These are phyloP conservation scores for Aurantiochytrium sp. DNA, from an alignment of 108 stramenopile genomes.

Conservation along the genomic window DNA sequence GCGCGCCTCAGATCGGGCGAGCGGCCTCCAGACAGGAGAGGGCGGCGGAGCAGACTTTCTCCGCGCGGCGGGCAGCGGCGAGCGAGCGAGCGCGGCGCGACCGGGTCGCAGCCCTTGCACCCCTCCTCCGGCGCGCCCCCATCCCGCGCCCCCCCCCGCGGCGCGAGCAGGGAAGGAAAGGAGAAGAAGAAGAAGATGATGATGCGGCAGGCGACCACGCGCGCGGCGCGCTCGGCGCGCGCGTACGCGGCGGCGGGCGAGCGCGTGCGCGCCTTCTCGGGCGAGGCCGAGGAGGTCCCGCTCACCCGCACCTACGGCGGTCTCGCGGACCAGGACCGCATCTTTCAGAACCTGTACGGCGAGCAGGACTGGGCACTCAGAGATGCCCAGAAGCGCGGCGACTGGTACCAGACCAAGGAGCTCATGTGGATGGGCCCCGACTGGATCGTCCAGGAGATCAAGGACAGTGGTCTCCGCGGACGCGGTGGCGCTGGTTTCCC, in stretches of 20 bases:
- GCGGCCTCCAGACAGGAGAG: too few relatives aligned
- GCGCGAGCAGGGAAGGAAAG: too few relatives aligned
- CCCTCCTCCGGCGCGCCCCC: too few relatives aligned
- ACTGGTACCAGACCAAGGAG: slow-evolving; percentile 84
- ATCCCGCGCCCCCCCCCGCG: too few relatives aligned
- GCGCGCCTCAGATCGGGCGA: too few relatives aligned
- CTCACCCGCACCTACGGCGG: slow-evolving; percentile 57
- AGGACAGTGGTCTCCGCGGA: slow-evolving; percentile 94
- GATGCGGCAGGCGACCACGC: too few relatives aligned
- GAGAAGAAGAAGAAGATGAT: too few relatives aligned
- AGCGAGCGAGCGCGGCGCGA: too few relatives aligned
- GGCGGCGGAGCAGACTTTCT: too few relatives aligned
- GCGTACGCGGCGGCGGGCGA: not conserved
- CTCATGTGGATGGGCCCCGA: slow-evolving; percentile 98
- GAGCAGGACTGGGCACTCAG: slow-evolving; percentile 97
- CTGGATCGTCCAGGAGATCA: slow-evolving; percentile 99
- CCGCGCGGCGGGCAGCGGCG: too few relatives aligned
- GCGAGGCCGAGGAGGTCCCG: not conserved
- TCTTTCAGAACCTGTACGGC: slow-evolving; percentile 99
- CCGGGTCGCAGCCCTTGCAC: too few relatives aligned
- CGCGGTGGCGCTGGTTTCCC: slow-evolving; percentile 94
- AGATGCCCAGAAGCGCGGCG: slow-evolving; percentile 77
- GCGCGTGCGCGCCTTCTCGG: not conserved
- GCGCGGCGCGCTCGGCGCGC: not conserved
- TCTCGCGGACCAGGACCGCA: slow-evolving; percentile 95